Conservation (phyloP, 495 filamentous ascomycete genomes). For the Physcia stellaris region DNA sequence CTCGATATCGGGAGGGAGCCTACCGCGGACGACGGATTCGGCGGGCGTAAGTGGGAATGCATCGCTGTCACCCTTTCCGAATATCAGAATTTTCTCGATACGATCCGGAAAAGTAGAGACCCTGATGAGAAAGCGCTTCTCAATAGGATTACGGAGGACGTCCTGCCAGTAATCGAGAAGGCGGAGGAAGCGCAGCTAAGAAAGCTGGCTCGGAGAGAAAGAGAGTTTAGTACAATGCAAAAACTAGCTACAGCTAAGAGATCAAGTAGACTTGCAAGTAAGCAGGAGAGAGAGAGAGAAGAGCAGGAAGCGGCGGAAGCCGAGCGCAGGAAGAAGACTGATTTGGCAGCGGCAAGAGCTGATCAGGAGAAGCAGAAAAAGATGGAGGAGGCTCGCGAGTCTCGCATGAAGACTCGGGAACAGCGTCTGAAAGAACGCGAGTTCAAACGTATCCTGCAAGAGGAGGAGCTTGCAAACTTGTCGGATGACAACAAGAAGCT, state of each 20-base stretch:
- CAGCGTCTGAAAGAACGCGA: constrained; percentile 74
- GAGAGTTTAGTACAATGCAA: constrained; percentile 65
- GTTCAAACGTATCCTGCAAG: constrained; percentile 60
- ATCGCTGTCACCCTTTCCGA: constrained; percentile 67
- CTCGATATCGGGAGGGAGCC: constrained; percentile 19
- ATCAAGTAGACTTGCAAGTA: constrained; percentile 74
- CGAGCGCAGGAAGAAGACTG: constrained; percentile 51
- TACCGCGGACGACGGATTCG: constrained; percentile 45
- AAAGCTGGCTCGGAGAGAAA: constrained; percentile 56
- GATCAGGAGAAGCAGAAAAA: constrained; percentile 53
- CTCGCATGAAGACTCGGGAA: constrained; percentile 72
- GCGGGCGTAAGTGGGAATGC: constrained; percentile 79
- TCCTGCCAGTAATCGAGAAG: constrained; percentile 72
- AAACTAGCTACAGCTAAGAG: constrained; percentile 87
- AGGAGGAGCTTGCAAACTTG: constrained; percentile 67
- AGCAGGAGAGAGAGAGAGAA: constrained; percentile 60
- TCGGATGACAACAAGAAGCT: constrained; percentile 62
- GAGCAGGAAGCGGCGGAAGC: constrained; percentile 60
- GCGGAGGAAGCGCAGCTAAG: constrained; percentile 62
- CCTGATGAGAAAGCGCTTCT: constrained; percentile 67
- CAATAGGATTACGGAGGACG: constrained; percentile 52
- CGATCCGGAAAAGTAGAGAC: constrained; percentile 60
- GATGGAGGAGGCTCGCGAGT: constrained; percentile 64
- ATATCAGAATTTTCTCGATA: constrained; percentile 56
- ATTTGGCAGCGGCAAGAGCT: constrained; percentile 51